Conservation (phyloP, 495 filamentous ascomycete genomes). For the Podospora australis region DNA sequence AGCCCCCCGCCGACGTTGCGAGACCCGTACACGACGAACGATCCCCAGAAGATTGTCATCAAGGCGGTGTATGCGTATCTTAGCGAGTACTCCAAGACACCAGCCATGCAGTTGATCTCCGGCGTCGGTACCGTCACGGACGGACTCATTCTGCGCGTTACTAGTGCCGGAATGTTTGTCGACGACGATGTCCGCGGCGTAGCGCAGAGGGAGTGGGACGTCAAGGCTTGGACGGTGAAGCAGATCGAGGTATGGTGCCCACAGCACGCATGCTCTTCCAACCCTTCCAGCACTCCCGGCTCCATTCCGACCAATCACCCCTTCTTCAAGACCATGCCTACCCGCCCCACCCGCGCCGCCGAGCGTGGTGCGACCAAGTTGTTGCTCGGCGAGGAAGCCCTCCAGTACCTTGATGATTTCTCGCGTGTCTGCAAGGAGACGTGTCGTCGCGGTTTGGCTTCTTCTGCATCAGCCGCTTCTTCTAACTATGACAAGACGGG, state of each 20-base stretch:
- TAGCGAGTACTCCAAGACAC: conserved; percentile 72
- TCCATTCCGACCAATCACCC: conserved; percentile 33
- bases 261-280: conserved; percentile 36
- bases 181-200: conserved; percentile 88
- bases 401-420: conserved; percentile 52
- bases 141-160: conserved; percentile 77
- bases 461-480: conserved; percentile 28
- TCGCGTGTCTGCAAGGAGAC: conserved; percentile 56
- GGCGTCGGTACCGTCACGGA: conserved; percentile 73
- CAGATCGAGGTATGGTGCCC: conserved; percentile 85
- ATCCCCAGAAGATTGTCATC: conserved; percentile 92
- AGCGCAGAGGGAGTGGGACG: conserved; percentile 91
- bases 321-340: conserved; percentile 32
- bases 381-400: conserved; percentile 55
- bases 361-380: conserved; percentile 42
- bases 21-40: conserved; percentile 70
- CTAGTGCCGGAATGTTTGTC: conserved; percentile 87
- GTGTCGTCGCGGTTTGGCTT: conserved; percentile 41
- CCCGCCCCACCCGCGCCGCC: conserved; percentile 33
- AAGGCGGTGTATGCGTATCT: conserved; percentile 86
- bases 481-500: conserved; percentile 36
- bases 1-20: conserved; percentile 75
- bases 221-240: conserved; percentile 96
- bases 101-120: conserved; percentile 72
- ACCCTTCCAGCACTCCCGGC: conserved; percentile 27